Percentiles rank a stretch among this genome's conserved stretches.
Evolutionary conservation across 2,329 filamentous ascomycete genomes (phyloP).

Genomic region (Neodidymelliopsis sp.): DNA sequence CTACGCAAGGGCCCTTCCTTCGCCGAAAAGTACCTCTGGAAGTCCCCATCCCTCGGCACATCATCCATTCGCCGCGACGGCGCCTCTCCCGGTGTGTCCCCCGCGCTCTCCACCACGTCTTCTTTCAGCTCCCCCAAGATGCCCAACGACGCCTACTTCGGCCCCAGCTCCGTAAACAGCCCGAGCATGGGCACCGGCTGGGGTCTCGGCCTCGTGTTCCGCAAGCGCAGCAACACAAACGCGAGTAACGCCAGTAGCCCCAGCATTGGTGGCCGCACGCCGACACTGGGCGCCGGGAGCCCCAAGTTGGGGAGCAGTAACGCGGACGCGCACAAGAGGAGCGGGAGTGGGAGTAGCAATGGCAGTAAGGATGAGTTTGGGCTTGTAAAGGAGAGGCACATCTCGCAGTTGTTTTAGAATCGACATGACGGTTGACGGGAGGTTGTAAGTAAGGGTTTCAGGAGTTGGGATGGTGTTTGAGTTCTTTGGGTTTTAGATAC

Average conservation of each 20-base stretch:
- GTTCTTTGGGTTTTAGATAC: too few species aligned
- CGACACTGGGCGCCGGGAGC: constrained; percentile 7
- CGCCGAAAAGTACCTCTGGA: constrained; percentile 14
- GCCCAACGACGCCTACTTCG: constrained; percentile 6
- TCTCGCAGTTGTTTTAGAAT: constrained; percentile 8
- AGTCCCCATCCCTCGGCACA: constrained; percentile 15
- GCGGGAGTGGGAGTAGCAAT: constrained; percentile 6
- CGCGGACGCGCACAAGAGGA: constrained; percentile 10
- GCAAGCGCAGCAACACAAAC: constrained; percentile 15
- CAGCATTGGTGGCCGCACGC: constrained; percentile 12
- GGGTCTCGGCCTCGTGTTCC: constrained; percentile 16
- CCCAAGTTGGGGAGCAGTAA: constrained; percentile 9
- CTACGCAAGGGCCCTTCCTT: constrained; percentile 11
- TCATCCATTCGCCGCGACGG: constrained; percentile 9
- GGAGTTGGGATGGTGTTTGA: not conserved
- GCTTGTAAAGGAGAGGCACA: constrained; percentile 9
- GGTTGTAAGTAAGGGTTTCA: not conserved
- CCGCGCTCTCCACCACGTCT: constrained; percentile 10
- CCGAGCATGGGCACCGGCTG: constrained; percentile 15
- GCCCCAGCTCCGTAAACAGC: constrained; percentile 7
- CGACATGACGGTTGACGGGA: not conserved
- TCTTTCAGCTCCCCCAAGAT: constrained; percentile 12
- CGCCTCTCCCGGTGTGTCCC: constrained; percentile 1
- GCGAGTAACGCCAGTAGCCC: constrained; percentile 13
- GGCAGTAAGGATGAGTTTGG: constrained; percentile 13